These are phyloP conservation scores for Thinopyrum obtusiflorum DNA, from an alignment of 202 grass and related monocot genomes.

Conservation along the genomic window DNA sequence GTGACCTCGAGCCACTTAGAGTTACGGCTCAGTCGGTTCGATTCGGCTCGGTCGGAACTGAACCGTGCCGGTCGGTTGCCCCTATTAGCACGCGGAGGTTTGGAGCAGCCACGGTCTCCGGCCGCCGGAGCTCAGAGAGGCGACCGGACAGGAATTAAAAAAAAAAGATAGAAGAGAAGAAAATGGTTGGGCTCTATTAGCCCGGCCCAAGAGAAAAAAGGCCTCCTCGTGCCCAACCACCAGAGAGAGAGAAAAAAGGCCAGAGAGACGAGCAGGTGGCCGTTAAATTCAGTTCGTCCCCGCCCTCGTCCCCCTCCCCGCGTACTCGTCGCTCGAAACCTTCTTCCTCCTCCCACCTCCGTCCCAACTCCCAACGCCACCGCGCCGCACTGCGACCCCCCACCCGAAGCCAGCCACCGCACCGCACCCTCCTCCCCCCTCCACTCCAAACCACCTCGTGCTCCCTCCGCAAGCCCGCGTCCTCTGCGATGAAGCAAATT, in stretches of 20 bases:
- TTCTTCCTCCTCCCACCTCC: background rate
- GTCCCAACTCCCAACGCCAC: too few species aligned
- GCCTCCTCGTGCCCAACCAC: too few species aligned
- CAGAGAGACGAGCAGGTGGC: too few species aligned
- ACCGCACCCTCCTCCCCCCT: too few species aligned
- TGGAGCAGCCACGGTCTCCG: background rate
- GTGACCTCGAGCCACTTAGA: background rate
- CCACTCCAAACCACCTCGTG: background rate
- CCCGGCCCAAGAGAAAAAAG: background rate
- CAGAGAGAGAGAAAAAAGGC: too few species aligned
- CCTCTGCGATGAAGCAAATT: background rate
- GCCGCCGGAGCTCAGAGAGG: background rate
- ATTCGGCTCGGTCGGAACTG: too few species aligned
- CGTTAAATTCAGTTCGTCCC: background rate
- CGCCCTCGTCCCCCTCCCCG: too few species aligned
- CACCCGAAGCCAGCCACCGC: too few species aligned
- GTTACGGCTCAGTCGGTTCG: background rate
- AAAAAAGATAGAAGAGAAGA: too few species aligned
- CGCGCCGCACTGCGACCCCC: too few species aligned
- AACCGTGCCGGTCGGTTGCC: background rate
- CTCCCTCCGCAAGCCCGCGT: background rate
- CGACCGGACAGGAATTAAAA: background rate
- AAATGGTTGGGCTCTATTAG: background rate
- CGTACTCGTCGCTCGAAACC: background rate
- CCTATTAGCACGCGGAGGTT: background rate